These are phyloP conservation scores for Erysimum cheiranthoides DNA, from an alignment of 345 rosid genomes.

Conservation along the genomic window DNA sequence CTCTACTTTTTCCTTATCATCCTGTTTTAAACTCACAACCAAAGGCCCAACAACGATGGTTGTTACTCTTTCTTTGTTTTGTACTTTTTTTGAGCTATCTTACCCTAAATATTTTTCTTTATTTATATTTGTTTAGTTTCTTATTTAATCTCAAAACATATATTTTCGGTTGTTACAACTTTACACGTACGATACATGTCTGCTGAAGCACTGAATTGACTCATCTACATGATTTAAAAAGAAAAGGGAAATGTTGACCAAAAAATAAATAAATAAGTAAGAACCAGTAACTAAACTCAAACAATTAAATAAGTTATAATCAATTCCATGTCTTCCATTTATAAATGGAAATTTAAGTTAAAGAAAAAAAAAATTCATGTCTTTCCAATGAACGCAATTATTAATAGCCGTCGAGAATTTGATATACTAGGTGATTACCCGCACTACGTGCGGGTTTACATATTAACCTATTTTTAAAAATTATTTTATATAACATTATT, in stretches of 20 bases:
- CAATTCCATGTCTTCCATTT: neutral
- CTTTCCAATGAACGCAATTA: no score
- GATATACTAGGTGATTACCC: no score
- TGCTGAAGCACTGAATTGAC: neutral
- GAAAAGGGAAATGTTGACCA: neutral
- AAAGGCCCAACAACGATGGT: constrained; percentile 16
- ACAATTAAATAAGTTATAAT: neutral
- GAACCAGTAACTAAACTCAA: neutral
- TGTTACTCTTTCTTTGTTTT: constrained; percentile 7
- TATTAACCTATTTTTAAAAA: no score
- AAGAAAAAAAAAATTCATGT: no score
- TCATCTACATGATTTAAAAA: neutral
- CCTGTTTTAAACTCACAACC: neutral
- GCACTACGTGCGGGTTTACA: no score
- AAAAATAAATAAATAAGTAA: no score
- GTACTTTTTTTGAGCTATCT: neutral
- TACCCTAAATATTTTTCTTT: neutral
- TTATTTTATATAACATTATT: no score
- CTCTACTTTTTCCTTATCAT: neutral
- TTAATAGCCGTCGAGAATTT: no score
- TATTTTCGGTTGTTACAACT: neutral
- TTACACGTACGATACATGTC: neutral
- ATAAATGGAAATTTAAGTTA: no score
- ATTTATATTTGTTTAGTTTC: neutral
- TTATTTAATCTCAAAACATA: constrained; percentile 1